Evolutionary conservation across 139 green algal species (phyloP).

Genomic region (Micractinium sp.): DNA sequence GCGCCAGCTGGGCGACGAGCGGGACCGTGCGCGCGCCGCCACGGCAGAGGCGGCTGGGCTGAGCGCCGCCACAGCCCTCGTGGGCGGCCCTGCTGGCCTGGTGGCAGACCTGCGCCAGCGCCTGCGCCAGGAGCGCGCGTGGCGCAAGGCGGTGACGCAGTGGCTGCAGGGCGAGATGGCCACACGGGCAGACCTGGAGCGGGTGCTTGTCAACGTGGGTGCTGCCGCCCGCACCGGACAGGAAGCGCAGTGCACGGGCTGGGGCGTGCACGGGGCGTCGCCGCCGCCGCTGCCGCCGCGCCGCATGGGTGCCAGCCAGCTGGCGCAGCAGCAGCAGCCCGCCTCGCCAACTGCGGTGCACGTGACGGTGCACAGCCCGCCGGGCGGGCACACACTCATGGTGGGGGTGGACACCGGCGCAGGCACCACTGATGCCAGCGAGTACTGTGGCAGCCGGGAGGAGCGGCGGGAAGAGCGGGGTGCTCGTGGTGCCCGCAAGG

Average conservation of each 20-base stretch:
- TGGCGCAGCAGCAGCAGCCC: not conserved
- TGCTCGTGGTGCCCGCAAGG: too few relatives aligned
- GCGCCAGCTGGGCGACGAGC: not conserved
- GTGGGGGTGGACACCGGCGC: not conserved
- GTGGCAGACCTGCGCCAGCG: slow-evolving; percentile 3
- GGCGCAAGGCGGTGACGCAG: slow-evolving; percentile 18
- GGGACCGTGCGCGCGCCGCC: not conserved
- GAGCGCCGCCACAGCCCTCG: not conserved
- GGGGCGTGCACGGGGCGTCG: not conserved
- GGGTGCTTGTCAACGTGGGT: slow-evolving; percentile 26
- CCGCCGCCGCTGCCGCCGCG: slow-evolving; percentile 7
- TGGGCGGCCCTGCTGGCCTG: not conserved
- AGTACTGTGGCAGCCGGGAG: too few relatives aligned
- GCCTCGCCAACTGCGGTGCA: not conserved
- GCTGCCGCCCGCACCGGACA: not conserved
- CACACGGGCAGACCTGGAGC: not conserved
- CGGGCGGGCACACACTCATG: not conserved
- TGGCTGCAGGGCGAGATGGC: slow-evolving; percentile 24
- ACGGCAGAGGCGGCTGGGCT: not conserved
- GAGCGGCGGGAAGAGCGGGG: too few relatives aligned
- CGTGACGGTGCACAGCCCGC: slow-evolving; percentile 1
- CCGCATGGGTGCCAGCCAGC: slow-evolving; percentile 1
- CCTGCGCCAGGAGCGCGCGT: not conserved
- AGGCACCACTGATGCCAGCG: too few relatives aligned
- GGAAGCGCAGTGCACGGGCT: not conserved